Percentiles rank a stretch among this genome's conserved stretches.
phyloP scores from a whole-genome alignment of 768 basidiomycete species.

The Mycena alexandri region DNA sequence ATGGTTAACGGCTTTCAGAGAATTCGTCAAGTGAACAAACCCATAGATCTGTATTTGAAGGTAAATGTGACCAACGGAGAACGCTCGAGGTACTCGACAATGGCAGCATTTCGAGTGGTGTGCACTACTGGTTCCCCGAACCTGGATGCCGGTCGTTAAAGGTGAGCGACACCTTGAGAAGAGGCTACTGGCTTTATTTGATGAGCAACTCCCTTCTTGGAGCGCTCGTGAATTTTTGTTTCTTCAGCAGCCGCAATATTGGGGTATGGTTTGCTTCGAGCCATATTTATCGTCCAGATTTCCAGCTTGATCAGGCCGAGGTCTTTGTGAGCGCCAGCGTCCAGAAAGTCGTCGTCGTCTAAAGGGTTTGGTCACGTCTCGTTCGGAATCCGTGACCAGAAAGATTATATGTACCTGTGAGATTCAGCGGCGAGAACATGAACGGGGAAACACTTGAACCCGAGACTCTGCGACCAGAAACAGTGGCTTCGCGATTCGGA shows the following conservation, averaged over 20 bases:
- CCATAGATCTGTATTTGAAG: constrained; percentile 34
- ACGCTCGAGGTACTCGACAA: constrained; percentile 28
- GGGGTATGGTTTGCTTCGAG: constrained; percentile 16
- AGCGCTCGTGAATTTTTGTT: constrained; percentile 33
- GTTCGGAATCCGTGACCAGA: background rate
- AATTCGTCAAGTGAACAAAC: constrained; percentile 6
- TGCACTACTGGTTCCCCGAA: constrained; percentile 16
- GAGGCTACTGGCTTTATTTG: constrained; percentile 27
- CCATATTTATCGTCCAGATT: constrained; percentile 33
- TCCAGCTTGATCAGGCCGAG: constrained; percentile 30
- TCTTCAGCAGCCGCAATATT: background rate
- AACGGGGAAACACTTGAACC: constrained; percentile 23
- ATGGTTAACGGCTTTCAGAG: background rate
- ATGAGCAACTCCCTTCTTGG: constrained; percentile 31
- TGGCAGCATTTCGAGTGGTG: constrained; percentile 17
- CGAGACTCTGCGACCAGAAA: constrained; percentile 26
- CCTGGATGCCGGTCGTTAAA: constrained; percentile 8
- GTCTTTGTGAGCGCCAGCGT: constrained; percentile 17
- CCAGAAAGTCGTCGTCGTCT: constrained; percentile 35
- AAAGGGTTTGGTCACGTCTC: background rate
- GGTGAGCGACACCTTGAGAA: background rate
- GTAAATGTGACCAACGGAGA: constrained; percentile 29
- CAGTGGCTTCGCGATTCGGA: constrained; percentile 22
- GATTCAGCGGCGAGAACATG: constrained; percentile 25
- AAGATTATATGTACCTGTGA: constrained; percentile 28